These are phyloP conservation scores for Avena eriantha DNA, from an alignment of 176 grass and related monocot genomes.

Conservation along the genomic window DNA sequence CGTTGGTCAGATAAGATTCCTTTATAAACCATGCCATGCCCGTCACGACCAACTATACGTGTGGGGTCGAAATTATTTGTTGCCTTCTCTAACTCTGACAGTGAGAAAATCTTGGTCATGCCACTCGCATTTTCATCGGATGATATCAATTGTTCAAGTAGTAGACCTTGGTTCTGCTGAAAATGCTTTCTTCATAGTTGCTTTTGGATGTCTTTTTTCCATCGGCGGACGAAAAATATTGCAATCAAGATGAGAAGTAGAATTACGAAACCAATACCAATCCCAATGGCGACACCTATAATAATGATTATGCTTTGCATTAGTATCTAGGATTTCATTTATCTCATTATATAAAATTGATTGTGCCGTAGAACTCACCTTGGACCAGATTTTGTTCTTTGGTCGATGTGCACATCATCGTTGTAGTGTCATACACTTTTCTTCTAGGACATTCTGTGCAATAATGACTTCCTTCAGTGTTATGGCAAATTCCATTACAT, in stretches of 20 bases:
- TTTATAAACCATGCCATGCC: background rate
- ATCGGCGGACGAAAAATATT: background rate
- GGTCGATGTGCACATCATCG: background rate
- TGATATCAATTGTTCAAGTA: slow-evolving; percentile 32
- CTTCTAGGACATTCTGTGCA: background rate
- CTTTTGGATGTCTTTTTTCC: slow-evolving; percentile 26
- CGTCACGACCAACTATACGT: background rate
- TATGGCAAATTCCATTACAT: background rate
- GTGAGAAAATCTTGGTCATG: background rate
- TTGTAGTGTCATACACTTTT: background rate
- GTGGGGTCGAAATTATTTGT: background rate
- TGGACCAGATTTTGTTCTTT: background rate
- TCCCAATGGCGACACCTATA: slow-evolving; percentile 16
- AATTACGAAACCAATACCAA: background rate
- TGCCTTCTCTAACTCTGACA: background rate
- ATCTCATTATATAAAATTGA: background rate
- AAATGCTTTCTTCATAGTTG: slow-evolving; percentile 14
- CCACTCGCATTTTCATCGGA: background rate
- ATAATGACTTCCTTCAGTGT: background rate
- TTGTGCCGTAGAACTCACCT: background rate
- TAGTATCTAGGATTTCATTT: background rate
- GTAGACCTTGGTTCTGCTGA: slow-evolving; percentile 22
- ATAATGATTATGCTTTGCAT: background rate
- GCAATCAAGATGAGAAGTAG: background rate
- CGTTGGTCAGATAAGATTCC: background rate